A percentile compares a stretch with the other conserved stretches of the same genome.
Evolutionary conservation across 1,139 yeast species (phyloP).

Genomic region (Saccharomyces hybrid): DNA sequence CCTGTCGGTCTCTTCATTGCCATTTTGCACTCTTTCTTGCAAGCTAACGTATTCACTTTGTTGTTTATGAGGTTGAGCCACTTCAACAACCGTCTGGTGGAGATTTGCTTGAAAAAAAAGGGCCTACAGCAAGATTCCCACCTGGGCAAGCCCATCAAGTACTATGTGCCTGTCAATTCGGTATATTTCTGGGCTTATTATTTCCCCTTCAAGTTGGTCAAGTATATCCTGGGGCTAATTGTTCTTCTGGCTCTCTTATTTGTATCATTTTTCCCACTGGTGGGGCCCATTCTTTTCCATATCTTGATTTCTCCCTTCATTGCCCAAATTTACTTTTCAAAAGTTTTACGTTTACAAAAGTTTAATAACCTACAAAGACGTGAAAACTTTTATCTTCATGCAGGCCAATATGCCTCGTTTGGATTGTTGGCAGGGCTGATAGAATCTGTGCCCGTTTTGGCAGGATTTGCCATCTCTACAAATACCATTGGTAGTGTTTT

Average conservation of each 20-base stretch:
- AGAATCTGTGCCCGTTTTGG: slow-evolving; percentile 25
- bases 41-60: slow-evolving; percentile 27
- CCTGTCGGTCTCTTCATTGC: slow-evolving; percentile 27
- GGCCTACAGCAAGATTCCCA: slow-evolving; percentile 8
- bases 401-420: slow-evolving; percentile 27
- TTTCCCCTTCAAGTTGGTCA: slow-evolving; percentile 22
- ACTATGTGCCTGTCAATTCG: slow-evolving; percentile 22
- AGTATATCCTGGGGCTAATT: slow-evolving; percentile 15
- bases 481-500: slow-evolving; percentile 27
- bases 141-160: slow-evolving; percentile 19
- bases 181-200: slow-evolving; percentile 26
- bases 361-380: slow-evolving; percentile 21
- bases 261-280: slow-evolving; percentile 23
- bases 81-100: slow-evolving; percentile 15
- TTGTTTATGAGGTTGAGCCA: slow-evolving; percentile 27
- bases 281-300: slow-evolving; percentile 27
- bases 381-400: slow-evolving; percentile 17
- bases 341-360: slow-evolving; percentile 19
- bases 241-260: slow-evolving; percentile 12
- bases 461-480: slow-evolving; percentile 25
- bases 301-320: slow-evolving; percentile 23
- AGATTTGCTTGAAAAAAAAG: slow-evolving; percentile 11
- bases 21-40: slow-evolving; percentile 24
- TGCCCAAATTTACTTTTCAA: slow-evolving; percentile 23
- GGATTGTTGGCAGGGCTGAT: slow-evolving; percentile 25